phyloP scores from a whole-genome alignment of 345 rosid genomes.

The Brassica nigra region DNA sequence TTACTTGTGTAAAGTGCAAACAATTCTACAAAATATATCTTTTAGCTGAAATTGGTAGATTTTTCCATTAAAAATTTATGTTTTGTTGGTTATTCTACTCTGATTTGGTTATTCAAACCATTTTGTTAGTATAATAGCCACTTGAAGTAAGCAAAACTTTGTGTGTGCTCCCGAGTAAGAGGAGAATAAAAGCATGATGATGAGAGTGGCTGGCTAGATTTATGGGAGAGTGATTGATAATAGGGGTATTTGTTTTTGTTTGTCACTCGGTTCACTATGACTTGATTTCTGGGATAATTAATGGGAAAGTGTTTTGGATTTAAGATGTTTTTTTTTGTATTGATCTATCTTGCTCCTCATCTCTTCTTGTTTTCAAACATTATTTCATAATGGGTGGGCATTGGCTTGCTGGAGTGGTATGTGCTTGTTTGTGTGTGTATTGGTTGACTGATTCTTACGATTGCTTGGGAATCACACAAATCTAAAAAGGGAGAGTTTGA shows the following conservation, averaged over 20 bases:
- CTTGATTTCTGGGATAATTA: background rate
- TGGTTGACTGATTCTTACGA: background rate
- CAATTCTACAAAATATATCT: background rate
- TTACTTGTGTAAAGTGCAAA: background rate
- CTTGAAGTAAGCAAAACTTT: too few relatives aligned
- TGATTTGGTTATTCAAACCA: too few relatives aligned
- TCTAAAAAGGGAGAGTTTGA: background rate
- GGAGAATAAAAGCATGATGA: background rate
- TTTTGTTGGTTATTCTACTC: too few relatives aligned
- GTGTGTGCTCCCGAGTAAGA: background rate
- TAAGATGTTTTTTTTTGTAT: background rate
- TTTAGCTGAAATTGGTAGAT: background rate
- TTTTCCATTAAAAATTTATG: too few relatives aligned
- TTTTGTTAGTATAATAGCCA: too few relatives aligned
- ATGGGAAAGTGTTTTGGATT: background rate
- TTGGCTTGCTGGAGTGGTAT: background rate
- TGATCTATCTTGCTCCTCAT: background rate
- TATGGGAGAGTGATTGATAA: background rate
- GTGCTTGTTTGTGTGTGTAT: background rate
- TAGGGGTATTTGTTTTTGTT: background rate
- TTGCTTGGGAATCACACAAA: background rate
- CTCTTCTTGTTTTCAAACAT: background rate
- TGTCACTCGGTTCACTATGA: background rate
- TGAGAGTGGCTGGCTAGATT: too few relatives aligned
- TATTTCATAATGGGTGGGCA: background rate